Evolutionary conservation across 371 early-diverging fungal genomes (phyloP), one percentile per base, ranked within the genome.

Genomic region (Phascolomyces articulosus): DNA sequence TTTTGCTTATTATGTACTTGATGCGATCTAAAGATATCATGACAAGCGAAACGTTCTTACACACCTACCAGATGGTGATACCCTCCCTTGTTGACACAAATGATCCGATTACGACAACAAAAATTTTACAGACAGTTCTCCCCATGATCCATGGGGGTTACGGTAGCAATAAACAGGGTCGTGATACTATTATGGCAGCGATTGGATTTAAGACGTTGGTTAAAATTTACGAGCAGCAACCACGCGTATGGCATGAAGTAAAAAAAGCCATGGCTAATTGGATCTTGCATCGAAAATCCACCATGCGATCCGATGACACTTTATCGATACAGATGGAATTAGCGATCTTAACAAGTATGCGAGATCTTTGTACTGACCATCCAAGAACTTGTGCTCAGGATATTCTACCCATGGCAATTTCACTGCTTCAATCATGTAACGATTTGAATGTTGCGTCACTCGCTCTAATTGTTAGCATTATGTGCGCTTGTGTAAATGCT

Each of bases 161-260:
- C 2, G 11, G 3, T 29, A 62, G 3, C 68, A 70, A 10, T 9
- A 40, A 20, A 34, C 74, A 71, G n/a, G 20, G 41, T 16, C 48
- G 61, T 15, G 62, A 69, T 28, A 74, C 79, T 6, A 64, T 74
- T 7, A 75, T 84, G 75, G 74, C 85, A 2, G 75, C 78, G 40
- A 66, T 87, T 16, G 86, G 84, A 20, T 73, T 85, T 28, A 73
- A 74, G 34, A 74, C 80, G n/a, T 60, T 87, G 9, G 73, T 70
- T 2, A 67, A 73, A 16, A 71, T 85, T 2, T 79, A 78, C 70
- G 72, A 78, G 24, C 72, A 73, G 8, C 87, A 87, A 47, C 83
- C 87, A 11, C 81, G 87, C 11, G 76, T 82, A 1, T 87, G 87
- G 87, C 85, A 83, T 55, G 84, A 85, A 18, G 67, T 87, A 0